Percentiles rank a stretch among this genome's conserved stretches.
Evolutionary conservation across 1,284 basidiomycete genomes (phyloP).

Genomic region (Sanguinoderma infundibulare): DNA sequence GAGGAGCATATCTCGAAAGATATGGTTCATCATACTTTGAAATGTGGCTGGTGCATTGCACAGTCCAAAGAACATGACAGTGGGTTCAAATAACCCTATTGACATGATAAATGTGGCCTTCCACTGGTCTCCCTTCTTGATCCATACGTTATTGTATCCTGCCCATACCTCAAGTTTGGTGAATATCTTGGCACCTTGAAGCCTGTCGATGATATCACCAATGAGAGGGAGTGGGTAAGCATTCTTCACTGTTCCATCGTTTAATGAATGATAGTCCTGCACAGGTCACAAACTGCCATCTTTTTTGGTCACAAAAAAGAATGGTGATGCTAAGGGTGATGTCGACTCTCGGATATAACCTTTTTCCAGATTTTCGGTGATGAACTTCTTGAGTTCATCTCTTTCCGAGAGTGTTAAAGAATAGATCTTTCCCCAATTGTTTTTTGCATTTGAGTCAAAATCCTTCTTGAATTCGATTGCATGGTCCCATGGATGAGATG

Average conservation of each 20-base stretch:
- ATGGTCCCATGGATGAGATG: not conserved
- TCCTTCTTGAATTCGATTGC: not conserved
- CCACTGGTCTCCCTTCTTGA: conserved; percentile 7
- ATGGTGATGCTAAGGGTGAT: conserved; percentile 30
- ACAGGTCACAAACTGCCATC: conserved; percentile 27
- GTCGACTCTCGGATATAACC: conserved; percentile 20
- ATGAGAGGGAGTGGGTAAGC: conserved; percentile 7
- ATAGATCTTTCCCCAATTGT: not conserved
- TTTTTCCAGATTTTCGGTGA: not conserved
- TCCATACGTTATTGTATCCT: conserved; percentile 11
- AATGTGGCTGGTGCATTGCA: conserved; percentile 3
- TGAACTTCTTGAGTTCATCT: not conserved
- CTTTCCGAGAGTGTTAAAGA: not conserved
- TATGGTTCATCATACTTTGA: conserved; percentile 8
- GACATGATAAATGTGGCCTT: conserved; percentile 6
- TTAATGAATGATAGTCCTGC: conserved; percentile 23
- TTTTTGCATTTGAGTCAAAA: no score
- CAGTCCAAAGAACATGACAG: conserved; percentile 10
- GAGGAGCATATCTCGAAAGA: not conserved
- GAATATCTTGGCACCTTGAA: conserved; percentile 3
- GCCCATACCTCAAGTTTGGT: conserved; percentile 1
- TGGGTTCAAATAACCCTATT: conserved; percentile 4
- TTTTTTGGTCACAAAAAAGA: conserved; percentile 44
- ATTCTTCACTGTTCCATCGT: conserved; percentile 39
- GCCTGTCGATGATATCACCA: not conserved